phyloP scores from a whole-genome alignment of 164 flowering plant genomes.

The Kingdonia uniflora region DNA sequence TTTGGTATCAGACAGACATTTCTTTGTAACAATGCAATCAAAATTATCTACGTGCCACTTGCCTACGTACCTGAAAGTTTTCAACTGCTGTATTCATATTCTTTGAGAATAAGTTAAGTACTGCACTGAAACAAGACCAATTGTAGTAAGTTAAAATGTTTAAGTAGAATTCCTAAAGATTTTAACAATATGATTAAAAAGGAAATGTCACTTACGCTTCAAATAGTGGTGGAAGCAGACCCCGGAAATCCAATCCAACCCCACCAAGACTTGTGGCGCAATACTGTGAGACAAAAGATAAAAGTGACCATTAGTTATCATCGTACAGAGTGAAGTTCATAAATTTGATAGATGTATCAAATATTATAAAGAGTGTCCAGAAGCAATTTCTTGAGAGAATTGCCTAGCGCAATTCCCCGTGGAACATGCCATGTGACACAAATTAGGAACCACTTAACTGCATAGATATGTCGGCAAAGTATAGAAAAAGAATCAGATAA shows the following conservation, averaged over 20 bases:
- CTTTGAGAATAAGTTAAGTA: constrained; percentile 78
- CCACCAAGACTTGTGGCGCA: constrained; percentile 95
- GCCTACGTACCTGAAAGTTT: constrained; percentile 76
- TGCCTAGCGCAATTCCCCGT: no score
- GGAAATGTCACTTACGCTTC: constrained; percentile 53
- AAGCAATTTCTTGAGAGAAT: no score
- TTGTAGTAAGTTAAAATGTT: constrained; percentile 1
- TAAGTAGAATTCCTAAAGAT: background rate
- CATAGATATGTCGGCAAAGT: no score
- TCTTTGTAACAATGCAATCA: no score
- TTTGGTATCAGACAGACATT: no score
- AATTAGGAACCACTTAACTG: no score
- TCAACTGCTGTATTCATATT: constrained; percentile 84
- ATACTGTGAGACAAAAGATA: constrained; percentile 40
- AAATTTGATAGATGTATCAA: background rate
- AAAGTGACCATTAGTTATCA: background rate
- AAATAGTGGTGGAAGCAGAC: constrained; percentile 93
- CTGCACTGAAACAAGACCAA: constrained; percentile 56
- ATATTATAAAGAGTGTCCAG: no score
- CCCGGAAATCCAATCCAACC: constrained; percentile 96
- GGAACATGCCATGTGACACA: constrained; percentile 1
- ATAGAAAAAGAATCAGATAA: no score
- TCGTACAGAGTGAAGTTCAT: background rate
- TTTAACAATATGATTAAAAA: background rate
- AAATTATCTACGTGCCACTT: background rate